A percentile compares a stretch with the other conserved stretches of the same genome.
These are phyloP conservation scores for Vigna reflexopilosa DNA, from an alignment of 306 rosid genomes.

Conservation along the genomic window DNA sequence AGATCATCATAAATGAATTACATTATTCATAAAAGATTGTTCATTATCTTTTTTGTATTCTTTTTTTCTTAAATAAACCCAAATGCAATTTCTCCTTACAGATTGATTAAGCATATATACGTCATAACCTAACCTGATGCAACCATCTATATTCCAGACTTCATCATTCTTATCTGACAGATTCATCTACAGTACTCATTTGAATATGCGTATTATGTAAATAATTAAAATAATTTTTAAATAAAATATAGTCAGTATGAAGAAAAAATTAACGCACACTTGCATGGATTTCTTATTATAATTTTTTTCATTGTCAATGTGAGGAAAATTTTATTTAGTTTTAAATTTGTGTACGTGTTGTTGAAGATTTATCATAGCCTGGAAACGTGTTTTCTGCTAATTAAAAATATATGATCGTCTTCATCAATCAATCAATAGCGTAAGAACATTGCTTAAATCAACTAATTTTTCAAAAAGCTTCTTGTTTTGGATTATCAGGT, in stretches of 20 bases:
- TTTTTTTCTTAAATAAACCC: not conserved
- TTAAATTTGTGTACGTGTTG: not conserved
- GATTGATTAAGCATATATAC: not conserved
- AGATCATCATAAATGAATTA: not conserved
- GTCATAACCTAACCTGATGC: not conserved
- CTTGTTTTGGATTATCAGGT: slow-evolving; percentile 10
- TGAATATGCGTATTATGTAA: not conserved
- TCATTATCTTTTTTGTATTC: not conserved
- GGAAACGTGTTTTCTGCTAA: slow-evolving; percentile 14
- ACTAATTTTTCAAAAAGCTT: not conserved
- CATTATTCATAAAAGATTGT: not conserved
- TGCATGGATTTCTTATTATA: not conserved
- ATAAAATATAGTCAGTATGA: not conserved
- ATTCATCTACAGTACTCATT: not conserved
- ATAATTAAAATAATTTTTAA: not conserved
- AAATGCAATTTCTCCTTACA: not conserved
- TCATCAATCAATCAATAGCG: not conserved
- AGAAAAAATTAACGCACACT: not conserved
- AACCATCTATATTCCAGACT: too few species aligned
- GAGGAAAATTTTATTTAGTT: not conserved
- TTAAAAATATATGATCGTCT: not conserved
- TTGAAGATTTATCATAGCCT: slow-evolving; percentile 3
- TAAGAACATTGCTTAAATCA: not conserved
- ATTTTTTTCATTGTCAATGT: not conserved
- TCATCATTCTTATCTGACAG: slow-evolving; percentile 31